A percentile compares a stretch with the other conserved stretches of the same genome.
Evolutionary conservation across 1,284 basidiomycete genomes (phyloP).

Genomic region (Ganoderma boninense): DNA sequence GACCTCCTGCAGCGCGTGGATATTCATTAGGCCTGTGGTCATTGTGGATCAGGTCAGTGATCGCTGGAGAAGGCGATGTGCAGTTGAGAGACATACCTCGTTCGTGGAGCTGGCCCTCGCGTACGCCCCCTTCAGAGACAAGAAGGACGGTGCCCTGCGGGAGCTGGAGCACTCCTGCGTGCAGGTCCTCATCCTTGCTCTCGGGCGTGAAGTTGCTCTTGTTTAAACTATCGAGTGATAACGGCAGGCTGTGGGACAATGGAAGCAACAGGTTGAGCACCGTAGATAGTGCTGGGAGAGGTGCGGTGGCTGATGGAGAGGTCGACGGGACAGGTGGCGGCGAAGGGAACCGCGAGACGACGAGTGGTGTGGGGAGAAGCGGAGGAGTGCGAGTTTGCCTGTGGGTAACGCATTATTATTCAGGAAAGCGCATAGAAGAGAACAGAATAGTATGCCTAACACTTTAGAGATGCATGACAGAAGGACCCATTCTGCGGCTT

Average conservation of each 20-base stretch:
- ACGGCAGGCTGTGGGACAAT: conserved; percentile 55
- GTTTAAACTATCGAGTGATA: conserved; percentile 72
- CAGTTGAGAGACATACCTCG: conserved; percentile 51
- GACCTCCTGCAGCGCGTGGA: conserved; percentile 74
- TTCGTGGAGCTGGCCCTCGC: conserved; percentile 73
- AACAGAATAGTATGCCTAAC: conserved; percentile 52
- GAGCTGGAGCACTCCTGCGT: conserved; percentile 80
- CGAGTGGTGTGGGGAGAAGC: conserved; percentile 74
- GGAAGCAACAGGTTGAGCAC: conserved; percentile 68
- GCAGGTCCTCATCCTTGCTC: conserved; percentile 77
- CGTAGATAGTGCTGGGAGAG: conserved; percentile 53
- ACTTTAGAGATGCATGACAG: conserved; percentile 70
- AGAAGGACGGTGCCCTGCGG: conserved; percentile 69
- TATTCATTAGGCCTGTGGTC: conserved; percentile 67
- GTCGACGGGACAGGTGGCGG: conserved; percentile 42
- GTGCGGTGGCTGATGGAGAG: conserved; percentile 10
- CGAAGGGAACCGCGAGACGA: conserved; percentile 67
- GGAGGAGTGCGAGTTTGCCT: conserved; percentile 77
- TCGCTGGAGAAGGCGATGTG: too few relatives aligned
- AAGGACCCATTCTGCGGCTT: conserved; percentile 83
- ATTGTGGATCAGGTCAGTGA: not conserved
- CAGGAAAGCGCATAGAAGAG: not conserved
- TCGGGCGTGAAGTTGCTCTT: conserved; percentile 66
- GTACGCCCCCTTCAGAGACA: conserved; percentile 72
- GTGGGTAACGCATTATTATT: conserved; percentile 13